Evolutionary conservation across 495 filamentous ascomycete species (phyloP).

Genomic region (Tuber melanosporum): DNA sequence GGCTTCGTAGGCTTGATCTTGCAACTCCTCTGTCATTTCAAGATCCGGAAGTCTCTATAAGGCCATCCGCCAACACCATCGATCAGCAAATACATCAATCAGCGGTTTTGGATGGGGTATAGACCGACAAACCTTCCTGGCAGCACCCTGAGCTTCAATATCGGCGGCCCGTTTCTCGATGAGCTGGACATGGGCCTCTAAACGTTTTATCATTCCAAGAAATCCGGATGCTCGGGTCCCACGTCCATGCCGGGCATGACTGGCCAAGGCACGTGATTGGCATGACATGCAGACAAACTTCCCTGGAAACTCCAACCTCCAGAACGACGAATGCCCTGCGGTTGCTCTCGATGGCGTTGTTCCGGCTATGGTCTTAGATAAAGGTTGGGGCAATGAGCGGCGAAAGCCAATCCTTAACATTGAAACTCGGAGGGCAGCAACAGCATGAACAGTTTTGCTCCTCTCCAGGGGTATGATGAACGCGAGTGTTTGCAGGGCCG

Average conservation of each 20-base stretch:
- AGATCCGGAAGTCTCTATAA: constrained; percentile 28
- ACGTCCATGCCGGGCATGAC: constrained; percentile 16
- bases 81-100: neutral
- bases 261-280: constrained; percentile 26
- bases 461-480: neutral
- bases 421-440: neutral
- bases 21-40: constrained; percentile 38
- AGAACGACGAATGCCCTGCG: neutral
- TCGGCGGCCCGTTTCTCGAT: constrained; percentile 38
- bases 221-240: constrained; percentile 23
- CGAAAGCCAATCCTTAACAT: neutral
- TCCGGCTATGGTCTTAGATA: neutral
- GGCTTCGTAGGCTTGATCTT: constrained; percentile 34
- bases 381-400: neutral
- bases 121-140: constrained; percentile 18
- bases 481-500: neutral
- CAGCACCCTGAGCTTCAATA: constrained; percentile 24
- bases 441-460: neutral
- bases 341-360: neutral
- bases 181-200: constrained; percentile 40
- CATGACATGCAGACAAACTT: constrained; percentile 31
- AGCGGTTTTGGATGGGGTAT: neutral
- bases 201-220: constrained; percentile 19
- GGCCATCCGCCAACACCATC: neutral
- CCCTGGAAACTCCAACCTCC: neutral